Evolutionary conservation across 345 rosid species (phyloP).

Genomic region (Murraya koenigii): DNA sequence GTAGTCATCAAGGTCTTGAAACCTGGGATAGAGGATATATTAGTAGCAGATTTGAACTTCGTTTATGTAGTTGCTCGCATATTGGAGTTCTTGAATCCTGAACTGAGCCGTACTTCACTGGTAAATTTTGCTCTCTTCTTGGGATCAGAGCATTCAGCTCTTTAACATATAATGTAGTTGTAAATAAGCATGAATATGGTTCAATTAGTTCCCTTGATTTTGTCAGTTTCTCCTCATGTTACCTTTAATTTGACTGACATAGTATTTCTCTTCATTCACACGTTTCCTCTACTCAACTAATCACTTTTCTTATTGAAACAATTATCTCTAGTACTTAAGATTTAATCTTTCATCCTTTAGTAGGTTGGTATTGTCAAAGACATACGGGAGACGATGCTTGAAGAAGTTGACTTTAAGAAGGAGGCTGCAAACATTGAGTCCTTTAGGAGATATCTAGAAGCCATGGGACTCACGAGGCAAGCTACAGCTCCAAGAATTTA

Average conservation of each 20-base stretch:
- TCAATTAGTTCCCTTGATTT: not conserved
- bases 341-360: conserved; percentile 21
- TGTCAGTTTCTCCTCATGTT: not conserved
- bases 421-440: conserved; percentile 82
- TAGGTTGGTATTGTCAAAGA: conserved; percentile 90
- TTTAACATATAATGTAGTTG: not conserved
- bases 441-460: conserved; percentile 78
- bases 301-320: conserved; percentile 5
- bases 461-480: conserved; percentile 82
- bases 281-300: not conserved
- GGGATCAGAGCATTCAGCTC: not conserved
- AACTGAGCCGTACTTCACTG: conserved; percentile 83
- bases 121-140: conserved; percentile 31
- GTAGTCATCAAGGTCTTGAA: conserved; percentile 93
- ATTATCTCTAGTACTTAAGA: conserved; percentile 9
- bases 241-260: not conserved
- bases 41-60: conserved; percentile 94
- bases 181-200: not conserved
- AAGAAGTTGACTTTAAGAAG: conserved; percentile 92
- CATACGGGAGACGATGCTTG: conserved; percentile 94
- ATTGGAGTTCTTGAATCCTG: conserved; percentile 90
- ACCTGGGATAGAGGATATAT: conserved; percentile 86
- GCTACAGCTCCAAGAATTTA: conserved; percentile 94
- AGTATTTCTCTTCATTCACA: not conserved
- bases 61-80: conserved; percentile 83